phyloP scores from a whole-genome alignment of 2,329 filamentous ascomycete genomes.

The Epicoccum sorghinum region DNA sequence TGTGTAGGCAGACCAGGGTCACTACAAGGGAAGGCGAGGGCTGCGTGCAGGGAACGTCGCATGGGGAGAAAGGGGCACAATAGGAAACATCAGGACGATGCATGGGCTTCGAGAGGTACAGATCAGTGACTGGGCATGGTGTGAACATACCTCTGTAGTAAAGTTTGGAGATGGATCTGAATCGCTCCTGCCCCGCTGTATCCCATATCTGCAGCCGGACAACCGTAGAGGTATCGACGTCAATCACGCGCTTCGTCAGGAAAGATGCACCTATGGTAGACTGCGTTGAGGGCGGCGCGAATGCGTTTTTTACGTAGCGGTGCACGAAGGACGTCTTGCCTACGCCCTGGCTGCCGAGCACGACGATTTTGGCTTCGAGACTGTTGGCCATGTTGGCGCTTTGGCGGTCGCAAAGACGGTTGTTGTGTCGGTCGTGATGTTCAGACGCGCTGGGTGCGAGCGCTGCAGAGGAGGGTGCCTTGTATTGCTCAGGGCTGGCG shows the following conservation, averaged over 20 bases:
- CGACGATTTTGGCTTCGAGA: slow-evolving; percentile 81
- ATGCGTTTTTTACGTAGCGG: slow-evolving; percentile 75
- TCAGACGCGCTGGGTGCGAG: neutral
- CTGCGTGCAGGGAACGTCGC: slow-evolving; percentile 4
- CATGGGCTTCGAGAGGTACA: neutral
- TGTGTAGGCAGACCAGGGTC: slow-evolving; percentile 16
- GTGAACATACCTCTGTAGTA: slow-evolving; percentile 74
- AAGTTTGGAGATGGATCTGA: slow-evolving; percentile 89
- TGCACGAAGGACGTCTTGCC: slow-evolving; percentile 80
- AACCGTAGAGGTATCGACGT: slow-evolving; percentile 82
- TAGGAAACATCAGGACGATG: neutral
- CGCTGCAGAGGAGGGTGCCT: neutral
- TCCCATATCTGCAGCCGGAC: slow-evolving; percentile 97
- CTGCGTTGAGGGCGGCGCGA: slow-evolving; percentile 62
- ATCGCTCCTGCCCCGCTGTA: slow-evolving; percentile 93
- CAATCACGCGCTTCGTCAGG: slow-evolving; percentile 70
- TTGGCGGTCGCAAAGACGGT: neutral
- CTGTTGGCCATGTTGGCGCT: slow-evolving; percentile 51
- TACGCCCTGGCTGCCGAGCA: slow-evolving; percentile 79
- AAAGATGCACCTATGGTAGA: slow-evolving; percentile 60
- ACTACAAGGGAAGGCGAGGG: slow-evolving; percentile 4
- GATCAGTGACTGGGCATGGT: neutral
- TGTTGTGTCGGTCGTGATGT: neutral
- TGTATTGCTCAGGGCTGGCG: slow-evolving; percentile 9
- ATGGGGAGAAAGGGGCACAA: slow-evolving; percentile 12